These are phyloP conservation scores for Aquanectria penicillioides DNA, from an alignment of 2,329 filamentous ascomycete species.

Conservation along the genomic window DNA sequence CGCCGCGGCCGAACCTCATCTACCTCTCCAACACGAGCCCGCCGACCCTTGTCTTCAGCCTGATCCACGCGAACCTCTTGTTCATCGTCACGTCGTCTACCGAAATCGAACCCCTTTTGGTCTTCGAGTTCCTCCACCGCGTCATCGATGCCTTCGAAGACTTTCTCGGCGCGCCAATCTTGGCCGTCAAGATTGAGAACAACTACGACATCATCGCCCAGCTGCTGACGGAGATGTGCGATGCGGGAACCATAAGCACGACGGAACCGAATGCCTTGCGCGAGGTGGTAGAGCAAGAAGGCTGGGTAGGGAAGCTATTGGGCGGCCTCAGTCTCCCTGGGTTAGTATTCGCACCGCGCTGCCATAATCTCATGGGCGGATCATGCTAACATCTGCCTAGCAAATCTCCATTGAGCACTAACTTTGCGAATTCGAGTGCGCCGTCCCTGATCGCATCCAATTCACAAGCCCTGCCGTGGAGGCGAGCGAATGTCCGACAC, in stretches of 20 bases:
- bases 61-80: constrained; percentile 86
- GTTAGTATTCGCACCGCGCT: constrained; percentile 51
- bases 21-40: constrained; percentile 86
- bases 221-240: constrained; percentile 94
- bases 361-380: not conserved
- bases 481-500: constrained; percentile 89
- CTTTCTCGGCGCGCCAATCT: constrained; percentile 87
- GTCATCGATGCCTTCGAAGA: constrained; percentile 93
- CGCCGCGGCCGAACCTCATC: constrained; percentile 85
- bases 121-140: constrained; percentile 94
- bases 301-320: constrained; percentile 87
- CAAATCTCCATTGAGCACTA: constrained; percentile 51
- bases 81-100: constrained; percentile 86
- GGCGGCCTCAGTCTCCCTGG: constrained; percentile 87
- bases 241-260: constrained; percentile 87
- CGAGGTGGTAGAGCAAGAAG: constrained; percentile 91
- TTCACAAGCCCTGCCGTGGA: constrained; percentile 79
- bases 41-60: constrained; percentile 87
- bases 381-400: constrained; percentile 42
- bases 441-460: constrained; percentile 56
- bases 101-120: constrained; percentile 88
- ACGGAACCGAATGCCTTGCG: constrained; percentile 93
- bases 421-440: constrained; percentile 50
- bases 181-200: constrained; percentile 86
- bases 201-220: constrained; percentile 96